Conservation (phyloP, 768 basidiomycete species). For the Podaxis sp. region DNA sequence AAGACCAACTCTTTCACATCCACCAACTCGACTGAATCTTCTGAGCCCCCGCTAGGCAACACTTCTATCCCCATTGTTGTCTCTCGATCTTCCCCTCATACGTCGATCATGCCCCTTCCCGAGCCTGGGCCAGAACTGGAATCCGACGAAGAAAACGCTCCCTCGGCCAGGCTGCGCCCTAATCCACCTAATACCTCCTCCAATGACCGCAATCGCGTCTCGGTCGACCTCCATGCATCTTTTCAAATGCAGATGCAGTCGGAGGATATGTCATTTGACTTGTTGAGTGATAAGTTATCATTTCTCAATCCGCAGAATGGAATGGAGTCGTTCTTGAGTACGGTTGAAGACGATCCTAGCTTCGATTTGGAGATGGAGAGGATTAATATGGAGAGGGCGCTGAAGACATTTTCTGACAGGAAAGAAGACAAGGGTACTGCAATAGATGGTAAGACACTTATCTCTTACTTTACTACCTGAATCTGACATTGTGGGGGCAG, state of each 20-base stretch:
- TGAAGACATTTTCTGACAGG: background rate
- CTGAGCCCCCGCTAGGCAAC: constrained; percentile 23
- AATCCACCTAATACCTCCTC: constrained; percentile 20
- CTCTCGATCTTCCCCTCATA: constrained; percentile 19
- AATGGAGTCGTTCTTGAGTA: constrained; percentile 32
- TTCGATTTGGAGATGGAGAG: constrained; percentile 30
- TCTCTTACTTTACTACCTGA: background rate
- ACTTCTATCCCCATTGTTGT: constrained; percentile 22
- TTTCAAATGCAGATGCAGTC: constrained; percentile 46
- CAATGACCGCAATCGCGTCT: constrained; percentile 33
- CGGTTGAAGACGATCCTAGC: constrained; percentile 38
- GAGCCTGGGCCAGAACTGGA: constrained; percentile 11
- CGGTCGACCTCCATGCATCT: constrained; percentile 45
- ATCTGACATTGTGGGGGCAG: background rate
- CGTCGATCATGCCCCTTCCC: constrained; percentile 5
- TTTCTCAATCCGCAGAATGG: constrained; percentile 35
- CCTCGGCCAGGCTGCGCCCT: constrained; percentile 26
- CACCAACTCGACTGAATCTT: constrained; percentile 23
- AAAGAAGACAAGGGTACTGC: background rate
- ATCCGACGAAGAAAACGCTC: constrained; percentile 13
- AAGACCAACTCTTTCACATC: constrained; percentile 18
- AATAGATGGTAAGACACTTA: background rate
- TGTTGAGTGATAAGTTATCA: constrained; percentile 52
- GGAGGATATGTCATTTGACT: constrained; percentile 47
- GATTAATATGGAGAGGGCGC: constrained; percentile 4